phyloP scores from a whole-genome alignment of 352 stramenopile species.

The Phytophthora tubulina region DNA sequence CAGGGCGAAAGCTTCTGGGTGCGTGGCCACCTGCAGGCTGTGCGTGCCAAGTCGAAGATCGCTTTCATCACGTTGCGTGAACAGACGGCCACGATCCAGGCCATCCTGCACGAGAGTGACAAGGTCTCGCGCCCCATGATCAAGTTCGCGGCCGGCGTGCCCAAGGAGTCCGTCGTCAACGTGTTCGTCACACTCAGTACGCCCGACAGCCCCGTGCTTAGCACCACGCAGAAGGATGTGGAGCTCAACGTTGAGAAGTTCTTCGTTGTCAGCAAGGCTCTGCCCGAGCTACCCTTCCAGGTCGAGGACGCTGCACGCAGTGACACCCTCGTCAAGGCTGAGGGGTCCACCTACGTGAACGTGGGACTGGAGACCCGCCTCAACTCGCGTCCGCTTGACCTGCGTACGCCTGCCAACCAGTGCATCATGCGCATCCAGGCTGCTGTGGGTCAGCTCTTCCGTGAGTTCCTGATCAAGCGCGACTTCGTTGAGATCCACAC shows the following conservation, averaged over 20 bases:
- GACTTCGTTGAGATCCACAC: slow-evolving; percentile 99
- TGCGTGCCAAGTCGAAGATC: slow-evolving; percentile 94
- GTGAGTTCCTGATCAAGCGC: slow-evolving; percentile 95
- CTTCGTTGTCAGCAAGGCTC: slow-evolving; percentile 96
- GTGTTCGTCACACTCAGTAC: slow-evolving; percentile 93
- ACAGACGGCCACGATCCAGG: slow-evolving; percentile 97
- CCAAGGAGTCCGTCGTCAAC: slow-evolving; percentile 98
- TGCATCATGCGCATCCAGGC: slow-evolving; percentile 98
- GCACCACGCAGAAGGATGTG: slow-evolving; percentile 95
- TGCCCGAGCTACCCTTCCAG: slow-evolving; percentile 92
- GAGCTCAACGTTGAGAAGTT: slow-evolving; percentile 96
- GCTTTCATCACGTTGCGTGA: slow-evolving; percentile 98
- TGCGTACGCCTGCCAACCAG: slow-evolving; percentile 98
- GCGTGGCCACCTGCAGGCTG: slow-evolving; percentile 95
- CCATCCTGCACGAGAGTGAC: slow-evolving; percentile 87
- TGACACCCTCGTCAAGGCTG: slow-evolving; percentile 85
- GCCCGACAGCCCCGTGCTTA: slow-evolving; percentile 90
- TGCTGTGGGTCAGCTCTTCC: slow-evolving; percentile 97
- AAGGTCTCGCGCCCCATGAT: slow-evolving; percentile 96
- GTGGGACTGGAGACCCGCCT: slow-evolving; percentile 94
- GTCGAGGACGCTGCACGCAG: slow-evolving; percentile 96
- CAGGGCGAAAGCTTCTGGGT: slow-evolving; percentile 95
- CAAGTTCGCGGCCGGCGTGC: slow-evolving; percentile 95
- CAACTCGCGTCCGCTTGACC: slow-evolving; percentile 97
- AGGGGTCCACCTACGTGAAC: slow-evolving; percentile 87